Percentiles rank a stretch among this genome's conserved stretches.
These are phyloP conservation scores for Fistulinella cinereoalba DNA, from an alignment of 1,284 basidiomycete genomes.

Conservation along the genomic window DNA sequence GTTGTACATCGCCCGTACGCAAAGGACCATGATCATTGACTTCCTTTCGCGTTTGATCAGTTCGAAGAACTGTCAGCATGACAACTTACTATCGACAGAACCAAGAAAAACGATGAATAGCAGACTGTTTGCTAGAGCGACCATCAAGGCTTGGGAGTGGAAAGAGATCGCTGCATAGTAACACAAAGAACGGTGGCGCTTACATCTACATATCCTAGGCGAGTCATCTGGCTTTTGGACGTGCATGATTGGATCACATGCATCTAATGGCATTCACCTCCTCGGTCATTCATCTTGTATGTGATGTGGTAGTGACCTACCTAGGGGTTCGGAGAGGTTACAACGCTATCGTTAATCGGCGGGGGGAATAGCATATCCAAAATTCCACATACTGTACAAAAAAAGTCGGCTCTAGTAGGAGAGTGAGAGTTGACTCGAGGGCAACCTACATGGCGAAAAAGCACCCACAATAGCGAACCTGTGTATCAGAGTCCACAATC, in stretches of 20 bases:
- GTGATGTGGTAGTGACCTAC: not conserved
- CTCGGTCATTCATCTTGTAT: too few relatives aligned
- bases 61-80: not conserved
- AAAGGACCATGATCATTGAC: not conserved
- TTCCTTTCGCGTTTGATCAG: not conserved
- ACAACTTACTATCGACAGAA: not conserved
- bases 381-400: not conserved
- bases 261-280: too few relatives aligned
- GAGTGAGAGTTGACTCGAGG: not conserved
- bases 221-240: not conserved
- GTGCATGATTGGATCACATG: not conserved
- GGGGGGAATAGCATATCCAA: not conserved
- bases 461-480: not conserved
- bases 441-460: not conserved
- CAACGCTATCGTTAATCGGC: too few relatives aligned
- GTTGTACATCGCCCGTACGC: constrained; percentile 14
- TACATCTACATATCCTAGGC: not conserved
- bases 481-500: not conserved
- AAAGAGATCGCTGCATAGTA: too few relatives aligned
- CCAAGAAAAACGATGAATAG: not conserved
- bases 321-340: too few relatives aligned
- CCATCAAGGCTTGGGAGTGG: too few relatives aligned
- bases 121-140: too few relatives aligned
- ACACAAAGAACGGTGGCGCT: too few relatives aligned
- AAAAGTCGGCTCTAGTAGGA: not conserved